A percentile compares a stretch with the other conserved stretches of the same genome.
Conservation (phyloP, 2,329 filamentous ascomycete genomes). For the Epichloe baconii region DNA sequence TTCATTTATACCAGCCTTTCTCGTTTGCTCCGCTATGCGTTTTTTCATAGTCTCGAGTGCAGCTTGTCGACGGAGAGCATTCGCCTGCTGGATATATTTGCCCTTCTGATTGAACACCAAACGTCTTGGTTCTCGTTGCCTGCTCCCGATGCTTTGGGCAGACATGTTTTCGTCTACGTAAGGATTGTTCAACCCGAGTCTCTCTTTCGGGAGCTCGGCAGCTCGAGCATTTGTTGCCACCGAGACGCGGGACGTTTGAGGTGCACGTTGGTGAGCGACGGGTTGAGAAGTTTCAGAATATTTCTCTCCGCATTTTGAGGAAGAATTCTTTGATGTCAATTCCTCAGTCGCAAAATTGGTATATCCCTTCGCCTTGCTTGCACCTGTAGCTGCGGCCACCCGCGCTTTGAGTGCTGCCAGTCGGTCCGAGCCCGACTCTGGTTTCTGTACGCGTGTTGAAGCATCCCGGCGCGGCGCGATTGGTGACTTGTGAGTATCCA, state of each 20-base stretch:
- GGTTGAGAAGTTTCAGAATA: slow-evolving; percentile 4
- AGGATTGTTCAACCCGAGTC: slow-evolving; percentile 44
- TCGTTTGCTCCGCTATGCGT: slow-evolving; percentile 73
- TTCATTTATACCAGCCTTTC: slow-evolving; percentile 89
- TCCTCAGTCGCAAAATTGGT: slow-evolving; percentile 61
- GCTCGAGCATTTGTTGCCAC: slow-evolving; percentile 7
- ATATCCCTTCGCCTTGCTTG: slow-evolving; percentile 48
- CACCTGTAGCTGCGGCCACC: slow-evolving; percentile 60
- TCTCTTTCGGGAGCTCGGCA: slow-evolving; percentile 1
- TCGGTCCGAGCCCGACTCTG: slow-evolving; percentile 47
- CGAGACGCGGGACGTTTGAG: slow-evolving; percentile 2
- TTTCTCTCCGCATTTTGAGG: slow-evolving; percentile 23
- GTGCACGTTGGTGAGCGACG: not conserved
- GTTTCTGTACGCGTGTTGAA: slow-evolving; percentile 40
- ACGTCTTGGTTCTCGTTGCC: slow-evolving; percentile 57
- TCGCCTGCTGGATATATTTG: slow-evolving; percentile 93
- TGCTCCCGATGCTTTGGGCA: slow-evolving; percentile 42
- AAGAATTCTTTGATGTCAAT: slow-evolving; percentile 33
- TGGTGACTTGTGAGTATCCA: slow-evolving; percentile 39
- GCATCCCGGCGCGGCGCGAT: slow-evolving; percentile 44
- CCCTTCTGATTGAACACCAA: slow-evolving; percentile 89
- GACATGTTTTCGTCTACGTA: slow-evolving; percentile 65
- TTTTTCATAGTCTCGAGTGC: slow-evolving; percentile 95
- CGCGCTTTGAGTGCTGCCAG: slow-evolving; percentile 69
- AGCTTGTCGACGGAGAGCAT: slow-evolving; percentile 74